These are phyloP conservation scores for Colletotrichum incanum DNA, from an alignment of 2,329 filamentous ascomycete species.

Conservation along the genomic window DNA sequence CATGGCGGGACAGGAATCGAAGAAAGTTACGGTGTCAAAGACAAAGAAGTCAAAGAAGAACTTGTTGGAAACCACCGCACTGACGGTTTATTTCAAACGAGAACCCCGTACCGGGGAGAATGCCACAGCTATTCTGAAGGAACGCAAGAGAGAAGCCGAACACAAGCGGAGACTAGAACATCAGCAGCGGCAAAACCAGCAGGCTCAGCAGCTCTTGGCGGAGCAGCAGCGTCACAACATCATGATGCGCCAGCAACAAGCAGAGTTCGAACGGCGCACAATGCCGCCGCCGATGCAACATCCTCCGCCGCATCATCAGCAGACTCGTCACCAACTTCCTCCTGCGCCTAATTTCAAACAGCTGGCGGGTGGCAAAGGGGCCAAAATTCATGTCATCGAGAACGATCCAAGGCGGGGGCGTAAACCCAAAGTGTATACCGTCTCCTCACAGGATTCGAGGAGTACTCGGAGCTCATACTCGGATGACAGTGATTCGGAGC, in stretches of 20 bases:
- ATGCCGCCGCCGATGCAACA: conserved; percentile 12
- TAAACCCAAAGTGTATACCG: conserved; percentile 26
- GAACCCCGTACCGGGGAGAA: conserved; percentile 54
- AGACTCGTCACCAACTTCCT: background rate
- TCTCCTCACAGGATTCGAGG: conserved; percentile 40
- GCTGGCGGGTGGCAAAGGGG: background rate
- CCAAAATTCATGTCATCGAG: conserved; percentile 29
- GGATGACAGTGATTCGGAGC: conserved; percentile 17
- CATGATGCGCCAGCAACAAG: conserved; percentile 15
- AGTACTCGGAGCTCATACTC: conserved; percentile 40
- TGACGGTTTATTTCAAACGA: conserved; percentile 64
- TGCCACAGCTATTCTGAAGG: conserved; percentile 43
- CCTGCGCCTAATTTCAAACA: background rate
- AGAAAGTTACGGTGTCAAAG: conserved; percentile 28
- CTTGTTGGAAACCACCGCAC: conserved; percentile 55
- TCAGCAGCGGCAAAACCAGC: conserved; percentile 29
- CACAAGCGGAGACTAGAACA: conserved; percentile 23
- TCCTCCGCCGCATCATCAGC: background rate
- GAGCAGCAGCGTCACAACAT: background rate
- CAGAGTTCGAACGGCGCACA: conserved; percentile 13
- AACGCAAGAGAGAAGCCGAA: conserved; percentile 43
- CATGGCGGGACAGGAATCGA: conserved; percentile 26
- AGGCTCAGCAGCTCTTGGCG: conserved; percentile 12
- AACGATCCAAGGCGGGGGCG: conserved; percentile 24
- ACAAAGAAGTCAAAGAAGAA: conserved; percentile 49